Conservation (phyloP, 352 stramenopile species). For the Pythium oligandrum region DNA sequence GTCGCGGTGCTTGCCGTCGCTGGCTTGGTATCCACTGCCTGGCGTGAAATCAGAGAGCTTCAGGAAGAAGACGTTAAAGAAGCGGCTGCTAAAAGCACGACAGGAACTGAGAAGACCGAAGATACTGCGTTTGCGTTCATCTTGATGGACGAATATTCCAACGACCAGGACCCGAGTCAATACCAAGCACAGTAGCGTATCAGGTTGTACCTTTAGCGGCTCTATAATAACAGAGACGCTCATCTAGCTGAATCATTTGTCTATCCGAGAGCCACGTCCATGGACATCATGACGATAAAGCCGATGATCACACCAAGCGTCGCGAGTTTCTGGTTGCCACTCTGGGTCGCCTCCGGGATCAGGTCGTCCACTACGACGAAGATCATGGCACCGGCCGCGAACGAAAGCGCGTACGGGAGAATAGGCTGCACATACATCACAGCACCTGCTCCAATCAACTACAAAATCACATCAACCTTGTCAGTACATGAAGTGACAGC, state of each 20-base stretch:
- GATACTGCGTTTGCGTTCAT: conserved; percentile 37
- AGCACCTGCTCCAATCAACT: conserved; percentile 78
- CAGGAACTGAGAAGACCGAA: conserved; percentile 1
- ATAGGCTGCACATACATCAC: conserved; percentile 87
- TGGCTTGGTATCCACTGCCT: conserved; percentile 51
- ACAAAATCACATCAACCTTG: conserved; percentile 6
- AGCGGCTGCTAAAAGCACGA: conserved; percentile 1
- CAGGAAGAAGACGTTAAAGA: not conserved
- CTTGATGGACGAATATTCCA: conserved; percentile 36
- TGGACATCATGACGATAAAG: conserved; percentile 92
- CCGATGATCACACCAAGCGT: conserved; percentile 84
- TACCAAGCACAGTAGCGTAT: too few species aligned
- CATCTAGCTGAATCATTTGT: not conserved
- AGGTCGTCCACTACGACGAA: conserved; percentile 91
- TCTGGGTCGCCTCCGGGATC: conserved; percentile 87
- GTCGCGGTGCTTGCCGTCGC: conserved; percentile 36
- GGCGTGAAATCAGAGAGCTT: conserved; percentile 23
- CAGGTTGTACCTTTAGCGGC: too few species aligned
- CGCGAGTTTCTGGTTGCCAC: conserved; percentile 83
- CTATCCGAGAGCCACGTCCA: conserved; percentile 82
- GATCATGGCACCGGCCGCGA: conserved; percentile 89
- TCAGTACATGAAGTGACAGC: conserved; percentile 1
- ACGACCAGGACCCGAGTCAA: too few species aligned
- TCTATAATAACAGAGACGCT: too few species aligned
- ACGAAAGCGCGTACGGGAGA: conserved; percentile 87